A percentile compares a stretch with the other conserved stretches of the same genome.
phyloP scores from a whole-genome alignment of 148 eudicot species.

The Arbutus unedo region DNA sequence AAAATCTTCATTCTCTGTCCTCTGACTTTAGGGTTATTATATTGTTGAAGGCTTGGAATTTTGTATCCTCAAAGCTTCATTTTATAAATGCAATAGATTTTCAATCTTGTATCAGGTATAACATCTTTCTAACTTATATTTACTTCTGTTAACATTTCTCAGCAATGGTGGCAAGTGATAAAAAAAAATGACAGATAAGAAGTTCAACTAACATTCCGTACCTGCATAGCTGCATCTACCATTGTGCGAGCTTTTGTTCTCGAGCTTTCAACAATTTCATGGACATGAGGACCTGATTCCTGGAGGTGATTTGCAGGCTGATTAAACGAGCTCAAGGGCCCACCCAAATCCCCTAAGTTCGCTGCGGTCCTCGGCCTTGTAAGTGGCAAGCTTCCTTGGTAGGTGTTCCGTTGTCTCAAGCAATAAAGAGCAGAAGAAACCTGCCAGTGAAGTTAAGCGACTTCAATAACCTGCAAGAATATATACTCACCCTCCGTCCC shows the following conservation, averaged over 20 bases:
- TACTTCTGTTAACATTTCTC: neutral
- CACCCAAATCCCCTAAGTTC: conserved; percentile 37
- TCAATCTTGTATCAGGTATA: neutral
- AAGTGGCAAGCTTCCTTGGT: conserved; percentile 53
- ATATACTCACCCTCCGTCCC: neutral
- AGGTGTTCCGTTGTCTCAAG: conserved; percentile 83
- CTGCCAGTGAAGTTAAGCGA: conserved; percentile 41
- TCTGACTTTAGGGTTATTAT: neutral
- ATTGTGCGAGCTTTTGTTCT: conserved; percentile 70
- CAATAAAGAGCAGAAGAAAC: conserved; percentile 72
- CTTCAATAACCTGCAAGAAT: neutral
- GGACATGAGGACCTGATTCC: conserved; percentile 54
- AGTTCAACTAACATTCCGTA: conserved; percentile 21
- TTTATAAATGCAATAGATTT: neutral
- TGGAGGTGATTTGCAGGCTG: conserved; percentile 42
- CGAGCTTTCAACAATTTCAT: conserved; percentile 76
- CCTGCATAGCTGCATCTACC: conserved; percentile 91
- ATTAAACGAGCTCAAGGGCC: conserved; percentile 33
- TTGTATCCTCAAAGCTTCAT: neutral
- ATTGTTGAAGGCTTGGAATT: neutral
- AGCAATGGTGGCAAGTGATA: neutral
- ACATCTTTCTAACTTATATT: neutral
- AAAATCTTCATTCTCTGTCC: no score
- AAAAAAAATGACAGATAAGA: conserved; percentile 1
- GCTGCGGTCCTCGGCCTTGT: conserved; percentile 42